Evolutionary conservation across 2,329 filamentous ascomycete species (phyloP).

Genomic region (Colletotrichum nymphaeae): DNA sequence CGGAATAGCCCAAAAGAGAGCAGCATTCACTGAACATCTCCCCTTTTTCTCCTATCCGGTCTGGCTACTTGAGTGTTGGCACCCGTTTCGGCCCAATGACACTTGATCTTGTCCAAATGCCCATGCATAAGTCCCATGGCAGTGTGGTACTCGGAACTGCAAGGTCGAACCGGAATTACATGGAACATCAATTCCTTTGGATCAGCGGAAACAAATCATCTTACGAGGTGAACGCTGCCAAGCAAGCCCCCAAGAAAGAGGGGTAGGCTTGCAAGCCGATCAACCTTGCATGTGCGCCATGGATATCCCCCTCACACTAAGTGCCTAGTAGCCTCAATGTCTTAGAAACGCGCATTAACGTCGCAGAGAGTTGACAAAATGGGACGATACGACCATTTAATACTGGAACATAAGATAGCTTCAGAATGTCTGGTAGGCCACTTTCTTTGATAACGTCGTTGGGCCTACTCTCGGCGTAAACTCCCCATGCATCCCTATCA

Average conservation of each 20-base stretch:
- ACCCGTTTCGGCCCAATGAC: not conserved
- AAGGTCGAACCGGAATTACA: not conserved
- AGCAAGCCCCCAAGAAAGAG: not conserved
- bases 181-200: not conserved
- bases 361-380: not conserved
- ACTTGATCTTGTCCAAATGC: not conserved
- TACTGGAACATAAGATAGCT: not conserved
- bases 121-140: not conserved
- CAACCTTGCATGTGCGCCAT: not conserved
- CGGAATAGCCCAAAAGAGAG: too few species aligned
- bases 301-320: not conserved
- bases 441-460: not conserved
- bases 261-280: not conserved
- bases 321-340: not conserved
- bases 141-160: not conserved
- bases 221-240: not conserved
- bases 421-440: not conserved
- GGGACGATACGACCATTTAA: not conserved
- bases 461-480: not conserved
- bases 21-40: not conserved
- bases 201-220: constrained; percentile 5
- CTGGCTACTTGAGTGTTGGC: not conserved
- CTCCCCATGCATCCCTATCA: not conserved
- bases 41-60: not conserved
- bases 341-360: not conserved